Conservation (phyloP, 129 eudicot genomes). For the Calendula officinalis region DNA sequence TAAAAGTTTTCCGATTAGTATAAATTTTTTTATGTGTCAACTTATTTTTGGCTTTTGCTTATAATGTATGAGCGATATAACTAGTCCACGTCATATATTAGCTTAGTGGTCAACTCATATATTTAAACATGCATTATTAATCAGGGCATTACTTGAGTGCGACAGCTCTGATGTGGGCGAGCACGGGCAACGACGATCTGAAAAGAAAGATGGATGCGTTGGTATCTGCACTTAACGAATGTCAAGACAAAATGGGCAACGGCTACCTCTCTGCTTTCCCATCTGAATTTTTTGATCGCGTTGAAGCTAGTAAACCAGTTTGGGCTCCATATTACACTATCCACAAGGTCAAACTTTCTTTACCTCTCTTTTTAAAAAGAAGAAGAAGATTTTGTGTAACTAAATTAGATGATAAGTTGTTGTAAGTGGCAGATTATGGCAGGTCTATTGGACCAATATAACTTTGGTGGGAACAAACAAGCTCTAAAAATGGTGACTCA, state of each 20-base stretch:
- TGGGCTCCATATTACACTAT: slow-evolving; percentile 99
- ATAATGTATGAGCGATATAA: too few relatives aligned
- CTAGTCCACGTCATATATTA: too few relatives aligned
- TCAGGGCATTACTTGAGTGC: slow-evolving; percentile 96
- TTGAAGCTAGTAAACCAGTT: slow-evolving; percentile 67
- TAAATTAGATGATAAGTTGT: neutral
- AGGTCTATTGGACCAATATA: slow-evolving; percentile 88
- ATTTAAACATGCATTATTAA: slow-evolving; percentile 5
- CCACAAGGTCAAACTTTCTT: slow-evolving; percentile 58
- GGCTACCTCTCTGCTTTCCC: slow-evolving; percentile 98
- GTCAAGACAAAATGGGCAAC: slow-evolving; percentile 61
- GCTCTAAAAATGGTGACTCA: slow-evolving; percentile 63
- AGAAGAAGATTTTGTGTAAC: neutral
- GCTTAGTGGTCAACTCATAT: too few relatives aligned
- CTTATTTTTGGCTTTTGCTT: too few relatives aligned
- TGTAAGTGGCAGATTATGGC: slow-evolving; percentile 68
- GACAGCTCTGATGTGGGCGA: slow-evolving; percentile 92
- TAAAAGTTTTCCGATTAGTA: too few relatives aligned
- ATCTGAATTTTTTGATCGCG: slow-evolving; percentile 65
- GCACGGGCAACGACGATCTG: slow-evolving; percentile 56
- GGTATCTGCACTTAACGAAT: slow-evolving; percentile 54
- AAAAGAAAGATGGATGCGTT: slow-evolving; percentile 57
- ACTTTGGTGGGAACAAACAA: slow-evolving; percentile 47
- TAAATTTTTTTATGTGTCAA: too few relatives aligned
- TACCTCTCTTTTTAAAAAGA: neutral